A percentile compares a stretch with the other conserved stretches of the same genome.
These are phyloP conservation scores for Arthrobotrys conoides DNA, from an alignment of 2,329 filamentous ascomycete species.

Conservation along the genomic window DNA sequence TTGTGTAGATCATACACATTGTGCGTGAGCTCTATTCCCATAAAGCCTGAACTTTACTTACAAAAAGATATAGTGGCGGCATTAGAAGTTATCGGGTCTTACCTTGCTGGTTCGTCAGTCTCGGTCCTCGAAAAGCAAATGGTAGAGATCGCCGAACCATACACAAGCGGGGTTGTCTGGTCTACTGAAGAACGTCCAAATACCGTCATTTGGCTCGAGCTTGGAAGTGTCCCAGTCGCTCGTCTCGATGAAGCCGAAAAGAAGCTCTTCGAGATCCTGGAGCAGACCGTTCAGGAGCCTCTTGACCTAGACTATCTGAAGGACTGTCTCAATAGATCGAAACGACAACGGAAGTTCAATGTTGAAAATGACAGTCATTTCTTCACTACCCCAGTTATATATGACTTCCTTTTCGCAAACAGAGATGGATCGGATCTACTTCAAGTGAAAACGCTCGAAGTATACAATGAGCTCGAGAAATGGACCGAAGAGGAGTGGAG, in stretches of 20 bases:
- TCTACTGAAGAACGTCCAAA: constrained; percentile 84
- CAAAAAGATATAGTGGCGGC: constrained; percentile 71
- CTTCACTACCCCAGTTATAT: constrained; percentile 87
- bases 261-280: constrained; percentile 85
- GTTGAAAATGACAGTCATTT: constrained; percentile 85
- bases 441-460: constrained; percentile 65
- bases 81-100: constrained; percentile 83
- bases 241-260: constrained; percentile 87
- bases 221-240: constrained; percentile 87
- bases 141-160: constrained; percentile 87
- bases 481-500: constrained; percentile 92
- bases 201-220: constrained; percentile 85
- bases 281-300: constrained; percentile 82
- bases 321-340: constrained; percentile 86
- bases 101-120: constrained; percentile 92
- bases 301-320: constrained; percentile 91
- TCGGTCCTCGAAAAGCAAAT: constrained; percentile 91
- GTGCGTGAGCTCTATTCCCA: constrained; percentile 66
- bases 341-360: constrained; percentile 83
- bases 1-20: constrained; percentile 78
- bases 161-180: constrained; percentile 87
- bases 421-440: constrained; percentile 76
- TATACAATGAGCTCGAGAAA: constrained; percentile 75
- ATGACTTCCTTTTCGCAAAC: constrained; percentile 90
- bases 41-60: constrained; percentile 62